Percentiles rank a stretch among this genome's conserved stretches.
Conservation (phyloP, 148 eudicot genomes). For the Vaccinium darrowii region DNA sequence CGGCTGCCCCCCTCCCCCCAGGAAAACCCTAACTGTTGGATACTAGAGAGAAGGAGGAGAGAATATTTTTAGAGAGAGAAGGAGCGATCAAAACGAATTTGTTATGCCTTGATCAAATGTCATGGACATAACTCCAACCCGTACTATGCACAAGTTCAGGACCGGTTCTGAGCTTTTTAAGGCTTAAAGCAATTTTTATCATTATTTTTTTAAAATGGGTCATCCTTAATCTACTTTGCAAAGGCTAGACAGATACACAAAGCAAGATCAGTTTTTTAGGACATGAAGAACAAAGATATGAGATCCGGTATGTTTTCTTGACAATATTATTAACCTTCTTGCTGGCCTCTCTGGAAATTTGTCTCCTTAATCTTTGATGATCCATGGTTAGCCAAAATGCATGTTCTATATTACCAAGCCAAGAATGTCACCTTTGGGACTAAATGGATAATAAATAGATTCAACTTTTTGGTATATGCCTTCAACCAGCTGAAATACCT, state of each 20-base stretch:
- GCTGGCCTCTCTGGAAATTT: neutral
- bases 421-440: neutral
- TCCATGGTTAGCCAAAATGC: neutral
- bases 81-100: too few relatives aligned
- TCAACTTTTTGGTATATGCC: neutral
- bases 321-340: neutral
- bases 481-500: neutral
- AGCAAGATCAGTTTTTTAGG: slow-evolving; percentile 65
- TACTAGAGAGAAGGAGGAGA: too few relatives aligned
- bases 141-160: too few relatives aligned
- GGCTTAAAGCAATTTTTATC: too few relatives aligned
- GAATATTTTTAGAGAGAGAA: too few relatives aligned
- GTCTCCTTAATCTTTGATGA: neutral
- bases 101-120: too few relatives aligned
- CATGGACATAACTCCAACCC: too few relatives aligned
- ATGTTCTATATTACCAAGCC: neutral
- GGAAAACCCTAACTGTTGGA: too few relatives aligned
- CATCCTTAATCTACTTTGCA: too few relatives aligned
- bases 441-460: neutral
- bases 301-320: slow-evolving; percentile 53
- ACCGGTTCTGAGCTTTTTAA: too few relatives aligned
- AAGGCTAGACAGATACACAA: slow-evolving; percentile 71
- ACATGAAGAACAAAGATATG: slow-evolving; percentile 56
- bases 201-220: too few relatives aligned
- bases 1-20: too few relatives aligned